Conservation (phyloP, 2,329 filamentous ascomycete species). For the Emmonsiellopsis sp. region DNA sequence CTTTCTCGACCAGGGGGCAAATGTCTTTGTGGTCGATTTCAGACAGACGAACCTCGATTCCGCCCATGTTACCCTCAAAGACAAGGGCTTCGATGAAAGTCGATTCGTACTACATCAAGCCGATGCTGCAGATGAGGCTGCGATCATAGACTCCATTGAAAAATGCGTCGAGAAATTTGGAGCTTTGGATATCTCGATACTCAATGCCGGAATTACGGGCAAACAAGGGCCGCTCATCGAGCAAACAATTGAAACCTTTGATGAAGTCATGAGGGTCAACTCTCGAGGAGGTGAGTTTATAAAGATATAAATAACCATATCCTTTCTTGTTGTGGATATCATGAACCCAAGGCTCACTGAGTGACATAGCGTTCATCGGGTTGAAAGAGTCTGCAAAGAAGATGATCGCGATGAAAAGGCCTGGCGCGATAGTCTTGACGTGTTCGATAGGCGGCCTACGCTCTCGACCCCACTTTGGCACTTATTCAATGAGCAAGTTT, state of each 20-base stretch:
- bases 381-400: neutral
- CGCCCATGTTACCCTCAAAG: neutral
- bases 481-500: neutral
- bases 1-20: slow-evolving; percentile 12
- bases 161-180: neutral
- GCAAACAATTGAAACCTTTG: neutral
- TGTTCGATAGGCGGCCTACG: neutral
- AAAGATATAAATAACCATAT: neutral
- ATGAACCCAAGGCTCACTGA: neutral
- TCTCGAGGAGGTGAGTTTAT: neutral
- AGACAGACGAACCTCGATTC: neutral
- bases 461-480: neutral
- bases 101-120: neutral
- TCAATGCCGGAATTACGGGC: neutral
- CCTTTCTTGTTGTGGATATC: too few relatives aligned
- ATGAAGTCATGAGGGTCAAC: neutral
- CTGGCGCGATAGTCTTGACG: neutral
- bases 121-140: neutral
- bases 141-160: neutral
- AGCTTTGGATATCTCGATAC: neutral
- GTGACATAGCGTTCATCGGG: neutral
- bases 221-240: neutral
- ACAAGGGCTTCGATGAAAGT: neutral
- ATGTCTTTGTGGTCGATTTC: slow-evolving; percentile 13
- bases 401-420: neutral